Evolutionary conservation across 805 yeast species (phyloP).

Genomic region (Saturnispora saitoi): DNA sequence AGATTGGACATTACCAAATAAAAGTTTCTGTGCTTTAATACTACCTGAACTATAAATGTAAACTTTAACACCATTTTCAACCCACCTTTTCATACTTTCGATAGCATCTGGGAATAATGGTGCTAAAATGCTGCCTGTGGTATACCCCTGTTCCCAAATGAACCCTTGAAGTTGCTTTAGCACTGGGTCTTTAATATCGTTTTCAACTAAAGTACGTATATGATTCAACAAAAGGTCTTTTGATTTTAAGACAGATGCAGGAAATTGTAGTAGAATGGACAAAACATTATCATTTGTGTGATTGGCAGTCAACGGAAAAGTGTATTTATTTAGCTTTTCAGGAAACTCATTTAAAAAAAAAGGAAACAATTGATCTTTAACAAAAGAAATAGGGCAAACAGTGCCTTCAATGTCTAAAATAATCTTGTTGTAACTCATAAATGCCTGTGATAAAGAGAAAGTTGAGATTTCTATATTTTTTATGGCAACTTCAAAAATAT

Average conservation of each 20-base stretch:
- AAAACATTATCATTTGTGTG: constrained; percentile 21
- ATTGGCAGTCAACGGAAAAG: constrained; percentile 27
- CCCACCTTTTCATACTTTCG: constrained; percentile 40
- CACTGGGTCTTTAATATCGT: constrained; percentile 69
- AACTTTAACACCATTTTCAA: constrained; percentile 26
- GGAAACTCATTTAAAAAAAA: constrained; percentile 54
- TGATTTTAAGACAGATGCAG: constrained; percentile 26
- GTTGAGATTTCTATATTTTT: neutral
- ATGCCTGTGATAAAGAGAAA: neutral
- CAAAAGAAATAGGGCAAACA: constrained; percentile 84
- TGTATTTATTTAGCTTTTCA: constrained; percentile 23
- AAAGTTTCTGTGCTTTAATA: constrained; percentile 73
- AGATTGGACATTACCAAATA: constrained; percentile 55
- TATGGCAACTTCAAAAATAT: neutral
- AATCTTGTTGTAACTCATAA: constrained; percentile 20
- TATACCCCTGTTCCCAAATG: constrained; percentile 77
- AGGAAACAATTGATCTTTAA: constrained; percentile 69
- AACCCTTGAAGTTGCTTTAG: constrained; percentile 76
- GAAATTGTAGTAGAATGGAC: constrained; percentile 37
- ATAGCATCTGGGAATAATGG: constrained; percentile 74
- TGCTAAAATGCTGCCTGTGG: constrained; percentile 63
- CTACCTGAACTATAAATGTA: constrained; percentile 88
- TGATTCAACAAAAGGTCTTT: constrained; percentile 34
- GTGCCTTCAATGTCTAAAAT: constrained; percentile 87
- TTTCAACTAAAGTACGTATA: constrained; percentile 46